Evolutionary conservation across 345 rosid genomes (phyloP).

Genomic region (Litchi chinensis): DNA sequence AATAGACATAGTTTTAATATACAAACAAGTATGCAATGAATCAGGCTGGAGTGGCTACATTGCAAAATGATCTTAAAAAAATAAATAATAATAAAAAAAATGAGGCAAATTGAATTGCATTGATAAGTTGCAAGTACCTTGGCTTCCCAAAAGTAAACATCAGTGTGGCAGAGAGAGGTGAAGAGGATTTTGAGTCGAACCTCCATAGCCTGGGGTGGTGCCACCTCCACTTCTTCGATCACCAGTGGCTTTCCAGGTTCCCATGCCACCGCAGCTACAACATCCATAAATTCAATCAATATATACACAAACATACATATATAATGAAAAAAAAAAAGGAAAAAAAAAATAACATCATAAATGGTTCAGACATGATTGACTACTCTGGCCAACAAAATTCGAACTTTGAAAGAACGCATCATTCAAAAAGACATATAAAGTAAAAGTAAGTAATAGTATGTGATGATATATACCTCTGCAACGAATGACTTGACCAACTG

Average conservation of each 20-base stretch:
- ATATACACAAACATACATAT: background rate
- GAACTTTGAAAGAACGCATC: background rate
- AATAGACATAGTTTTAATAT: background rate
- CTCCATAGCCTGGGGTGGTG: constrained; percentile 50
- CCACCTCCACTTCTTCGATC: constrained; percentile 56
- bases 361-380: background rate
- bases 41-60: too few species aligned
- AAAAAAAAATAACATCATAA: background rate
- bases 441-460: background rate
- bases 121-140: constrained; percentile 28
- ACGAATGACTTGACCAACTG: constrained; percentile 38
- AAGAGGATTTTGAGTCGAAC: constrained; percentile 44
- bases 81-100: too few species aligned
- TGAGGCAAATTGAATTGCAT: background rate
- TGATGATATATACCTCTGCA: constrained; percentile 35
- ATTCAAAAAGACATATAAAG: background rate
- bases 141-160: constrained; percentile 59
- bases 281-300: background rate
- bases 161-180: constrained; percentile 51
- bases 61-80: too few species aligned
- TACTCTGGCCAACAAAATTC: background rate
- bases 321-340: background rate
- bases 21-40: background rate
- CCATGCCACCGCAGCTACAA: constrained; percentile 57
- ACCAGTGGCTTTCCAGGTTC: constrained; percentile 60